Conservation (phyloP, 2,329 filamentous ascomycete species). For the Colletotrichum simmondsii region DNA sequence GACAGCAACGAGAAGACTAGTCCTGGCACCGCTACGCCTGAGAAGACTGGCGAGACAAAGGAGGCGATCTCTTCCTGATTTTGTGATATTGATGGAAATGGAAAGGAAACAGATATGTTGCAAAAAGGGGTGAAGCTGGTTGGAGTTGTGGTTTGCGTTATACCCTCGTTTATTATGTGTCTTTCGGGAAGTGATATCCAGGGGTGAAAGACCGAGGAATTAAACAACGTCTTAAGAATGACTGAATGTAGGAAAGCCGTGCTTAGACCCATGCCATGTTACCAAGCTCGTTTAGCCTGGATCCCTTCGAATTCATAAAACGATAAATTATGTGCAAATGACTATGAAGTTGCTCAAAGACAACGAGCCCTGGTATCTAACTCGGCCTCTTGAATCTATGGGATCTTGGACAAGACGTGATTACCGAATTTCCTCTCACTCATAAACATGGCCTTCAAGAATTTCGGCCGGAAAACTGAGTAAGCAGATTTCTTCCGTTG, state of each 20-base stretch:
- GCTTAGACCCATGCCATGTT: background rate
- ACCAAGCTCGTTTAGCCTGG: background rate
- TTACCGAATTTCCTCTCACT: no score
- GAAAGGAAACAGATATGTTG: background rate
- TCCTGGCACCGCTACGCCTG: conserved; percentile 18
- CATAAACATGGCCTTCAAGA: no score
- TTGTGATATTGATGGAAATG: no score
- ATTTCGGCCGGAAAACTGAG: background rate
- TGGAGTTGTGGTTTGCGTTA: background rate
- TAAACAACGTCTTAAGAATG: background rate
- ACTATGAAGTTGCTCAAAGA: background rate
- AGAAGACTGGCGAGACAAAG: conserved; percentile 22
- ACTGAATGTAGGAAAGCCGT: background rate
- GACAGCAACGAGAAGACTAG: conserved; percentile 30
- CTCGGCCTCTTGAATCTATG: no score
- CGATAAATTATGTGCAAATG: background rate
- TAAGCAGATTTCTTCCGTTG: background rate
- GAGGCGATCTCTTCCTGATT: conserved; percentile 15
- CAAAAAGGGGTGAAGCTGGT: background rate
- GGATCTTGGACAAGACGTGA: no score
- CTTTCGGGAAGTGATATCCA: background rate
- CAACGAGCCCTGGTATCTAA: background rate
- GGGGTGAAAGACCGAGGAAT: background rate
- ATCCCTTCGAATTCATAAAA: background rate
- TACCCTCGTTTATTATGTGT: conserved; percentile 11